Base-by-base conservation (phyloP, 805 yeast genomes). In the Myxozyma kluyveri region DNA sequence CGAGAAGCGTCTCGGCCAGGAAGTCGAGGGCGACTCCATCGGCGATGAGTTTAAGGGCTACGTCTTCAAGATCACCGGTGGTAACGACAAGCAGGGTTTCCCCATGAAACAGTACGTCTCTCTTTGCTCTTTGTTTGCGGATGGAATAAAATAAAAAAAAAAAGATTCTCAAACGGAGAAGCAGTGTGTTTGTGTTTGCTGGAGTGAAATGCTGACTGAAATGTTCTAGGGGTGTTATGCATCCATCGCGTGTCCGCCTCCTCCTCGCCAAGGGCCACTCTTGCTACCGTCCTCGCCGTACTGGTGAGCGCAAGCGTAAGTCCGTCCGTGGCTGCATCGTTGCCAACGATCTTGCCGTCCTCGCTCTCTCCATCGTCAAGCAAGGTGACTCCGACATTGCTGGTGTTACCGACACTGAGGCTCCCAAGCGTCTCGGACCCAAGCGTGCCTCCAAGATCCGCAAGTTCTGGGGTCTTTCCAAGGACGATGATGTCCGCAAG, bases 11-110 rank as follows among this genome's bases (percentile, higher is more conserved):
- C 88, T 93, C 84, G 99, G 99, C 72, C 97, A 89, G 80, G 99
- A 93, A 80, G 96, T 93, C 73, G 96, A 89, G 74, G 99, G 98
- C 78, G 99, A 93, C 77, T 77, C 88, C 64, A 86, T 93, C 70
- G 95, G 96, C 73, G 98, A 93, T 72, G 99, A 95, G 81, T 88
- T 91, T 91, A 91, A 89, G 79, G 99, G 99, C 73, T 93, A 93
- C 89, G 77, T 88, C 74, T 90, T 93, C 87, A 95, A 86, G 83
- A 90, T 93, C 77, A 79, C 97, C 70, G 99, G 99, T 75, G 99
- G 99, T 85, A 93, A 93, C 86, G 99, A 93, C 82, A 93, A 93
- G 82, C 99, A 93, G 83, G 99, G 99, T 82, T 93, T 93, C 96
- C 98, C 99, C 80, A 93, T 95, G 99, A 93, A 90, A 80, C 99